Evolutionary conservation across 1,139 yeast genomes (phyloP), one percentile per base, ranked within the genome.

Genomic region (Kurtzmaniella quercitrusa): DNA sequence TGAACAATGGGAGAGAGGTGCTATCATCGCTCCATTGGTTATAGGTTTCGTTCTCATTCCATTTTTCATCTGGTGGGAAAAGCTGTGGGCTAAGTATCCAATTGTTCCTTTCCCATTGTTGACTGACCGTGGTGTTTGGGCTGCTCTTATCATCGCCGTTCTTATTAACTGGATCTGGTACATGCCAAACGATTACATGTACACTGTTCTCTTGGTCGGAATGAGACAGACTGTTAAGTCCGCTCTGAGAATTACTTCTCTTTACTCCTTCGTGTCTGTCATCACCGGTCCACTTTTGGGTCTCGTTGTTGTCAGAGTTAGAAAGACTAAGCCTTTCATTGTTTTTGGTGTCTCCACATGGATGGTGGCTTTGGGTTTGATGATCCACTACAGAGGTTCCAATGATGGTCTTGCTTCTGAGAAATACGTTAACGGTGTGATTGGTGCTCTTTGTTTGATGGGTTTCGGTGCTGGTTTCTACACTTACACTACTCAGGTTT

Each of bases 391-490:
- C 50, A 59, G 74, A 57, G 59, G 66, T 19, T 77, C 74, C 41
- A 66, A 62, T 42, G 61, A 60, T 32, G 68, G 68, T 26, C 56
- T 78, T 30, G 67, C 50, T 21, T 48, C 56, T 33, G 54, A 63
- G 38, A 49, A 45, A 36, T 56, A 55, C 47, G 46, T 70, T 45
- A 49, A 66, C 33, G 91, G 91, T 50, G 71, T 84, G 44, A 80
- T 84, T 56, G 91, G 86, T 33, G 78, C 82, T 20, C 70, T 80
- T 51, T 77, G 82, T 53, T 56, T 83, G 30, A 68, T 83, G 65
- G 93, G 91, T 60, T 67, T 84, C 42, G 88, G 88, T 52, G 84
- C 87, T 39, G 85, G 87, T 8, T 71, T 84, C 59, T 82, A 82
- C 65, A 78, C 87, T 17, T 82, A 82, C 56, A 77, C 87, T 23